These are phyloP conservation scores for Pulveroboletus frians DNA, from an alignment of 768 basidiomycete genomes.

Conservation along the genomic window DNA sequence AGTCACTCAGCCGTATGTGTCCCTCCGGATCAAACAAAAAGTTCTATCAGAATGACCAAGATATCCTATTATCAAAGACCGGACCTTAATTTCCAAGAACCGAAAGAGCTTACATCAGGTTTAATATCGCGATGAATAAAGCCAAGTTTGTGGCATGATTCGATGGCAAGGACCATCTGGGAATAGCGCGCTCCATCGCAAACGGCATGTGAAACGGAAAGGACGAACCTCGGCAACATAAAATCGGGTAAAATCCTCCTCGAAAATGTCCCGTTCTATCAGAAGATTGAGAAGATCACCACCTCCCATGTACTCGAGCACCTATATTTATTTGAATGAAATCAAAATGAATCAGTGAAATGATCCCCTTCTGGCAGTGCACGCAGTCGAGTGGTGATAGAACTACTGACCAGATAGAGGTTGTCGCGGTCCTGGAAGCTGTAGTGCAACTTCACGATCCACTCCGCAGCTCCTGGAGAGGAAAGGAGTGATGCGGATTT, in stretches of 20 bases:
- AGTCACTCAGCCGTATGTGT: slow-evolving; percentile 93
- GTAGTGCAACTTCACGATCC: slow-evolving; percentile 92
- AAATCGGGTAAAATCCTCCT: slow-evolving; percentile 87
- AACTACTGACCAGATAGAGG: slow-evolving; percentile 78
- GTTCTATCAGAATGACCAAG: slow-evolving; percentile 51
- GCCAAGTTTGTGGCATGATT: slow-evolving; percentile 88
- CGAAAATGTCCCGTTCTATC: slow-evolving; percentile 87
- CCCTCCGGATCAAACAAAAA: slow-evolving; percentile 93
- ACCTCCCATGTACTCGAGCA: slow-evolving; percentile 93
- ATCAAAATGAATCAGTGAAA: slow-evolving; percentile 49
- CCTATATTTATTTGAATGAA: slow-evolving; percentile 52
- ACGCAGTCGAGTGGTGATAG: slow-evolving; percentile 28
- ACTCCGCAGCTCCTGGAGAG: slow-evolving; percentile 72
- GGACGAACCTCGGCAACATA: slow-evolving; percentile 83
- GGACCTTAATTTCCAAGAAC: slow-evolving; percentile 28
- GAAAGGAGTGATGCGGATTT: slow-evolving; percentile 82
- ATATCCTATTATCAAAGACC: slow-evolving; percentile 21
- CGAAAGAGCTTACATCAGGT: slow-evolving; percentile 62
- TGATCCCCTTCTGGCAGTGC: slow-evolving; percentile 23
- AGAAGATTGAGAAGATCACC: slow-evolving; percentile 94
- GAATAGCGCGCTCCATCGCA: slow-evolving; percentile 25
- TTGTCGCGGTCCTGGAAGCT: slow-evolving; percentile 94
- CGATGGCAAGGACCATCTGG: slow-evolving; percentile 91
- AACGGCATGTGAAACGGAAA: slow-evolving; percentile 18
- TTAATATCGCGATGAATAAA: slow-evolving; percentile 99